phyloP scores from a whole-genome alignment of 2,329 filamentous ascomycete genomes.

The Thermothelomyces thermophilus region DNA sequence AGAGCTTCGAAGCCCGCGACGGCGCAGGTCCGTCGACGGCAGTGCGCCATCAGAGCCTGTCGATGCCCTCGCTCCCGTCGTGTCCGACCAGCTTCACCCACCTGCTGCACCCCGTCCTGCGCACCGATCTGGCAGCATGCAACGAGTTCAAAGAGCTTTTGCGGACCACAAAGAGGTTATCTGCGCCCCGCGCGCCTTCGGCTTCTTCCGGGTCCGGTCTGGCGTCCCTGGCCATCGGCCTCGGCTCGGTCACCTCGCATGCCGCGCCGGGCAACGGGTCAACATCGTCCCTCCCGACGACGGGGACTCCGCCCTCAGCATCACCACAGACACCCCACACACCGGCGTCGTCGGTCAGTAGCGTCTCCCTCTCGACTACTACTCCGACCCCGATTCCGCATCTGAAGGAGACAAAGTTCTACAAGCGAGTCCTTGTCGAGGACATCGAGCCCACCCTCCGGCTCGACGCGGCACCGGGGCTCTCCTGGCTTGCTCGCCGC shows the following conservation, averaged over 20 bases:
- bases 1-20: conserved; percentile 57
- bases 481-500: conserved; percentile 88
- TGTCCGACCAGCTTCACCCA: conserved; percentile 70
- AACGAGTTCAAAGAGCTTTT: conserved; percentile 80
- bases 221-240: conserved; percentile 36
- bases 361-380: conserved; percentile 34
- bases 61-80: conserved; percentile 44
- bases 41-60: conserved; percentile 32
- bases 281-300: conserved; percentile 49
- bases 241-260: conserved; percentile 29
- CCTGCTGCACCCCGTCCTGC: conserved; percentile 73
- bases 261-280: conserved; percentile 48
- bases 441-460: conserved; percentile 93
- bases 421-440: conserved; percentile 80
- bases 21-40: conserved; percentile 34
- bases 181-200: conserved; percentile 57
- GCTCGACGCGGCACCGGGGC: conserved; percentile 78
- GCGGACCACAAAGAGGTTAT: conserved; percentile 55
- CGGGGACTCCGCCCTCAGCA: conserved; percentile 40
- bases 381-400: conserved; percentile 43
- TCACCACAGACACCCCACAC: conserved; percentile 54
- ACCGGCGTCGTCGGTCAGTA: conserved; percentile 47
- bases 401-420: conserved; percentile 88
- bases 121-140: conserved; percentile 73
- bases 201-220: conserved; percentile 39